A percentile compares a stretch with the other conserved stretches of the same genome.
Evolutionary conservation across 176 grass and related monocot species (phyloP).

Genomic region (Rhynchospora tenuis): DNA sequence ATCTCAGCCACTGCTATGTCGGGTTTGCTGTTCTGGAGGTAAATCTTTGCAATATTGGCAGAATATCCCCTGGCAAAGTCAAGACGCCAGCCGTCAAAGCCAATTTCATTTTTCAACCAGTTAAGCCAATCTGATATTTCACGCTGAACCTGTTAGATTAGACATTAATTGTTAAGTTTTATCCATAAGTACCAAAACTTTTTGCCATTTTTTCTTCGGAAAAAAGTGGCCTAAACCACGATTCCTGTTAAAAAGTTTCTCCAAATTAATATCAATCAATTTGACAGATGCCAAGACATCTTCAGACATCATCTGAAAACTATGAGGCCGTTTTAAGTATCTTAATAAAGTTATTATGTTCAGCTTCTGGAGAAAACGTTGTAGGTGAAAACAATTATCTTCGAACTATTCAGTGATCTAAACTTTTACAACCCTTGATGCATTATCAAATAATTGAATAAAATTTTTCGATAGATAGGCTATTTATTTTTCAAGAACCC

Average conservation of each 20-base stretch:
- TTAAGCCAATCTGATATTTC: slow-evolving; percentile 70
- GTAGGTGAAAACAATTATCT: neutral
- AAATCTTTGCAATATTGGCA: slow-evolving; percentile 52
- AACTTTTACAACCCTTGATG: no score
- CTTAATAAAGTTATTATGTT: neutral
- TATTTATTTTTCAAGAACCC: neutral
- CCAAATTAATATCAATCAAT: neutral
- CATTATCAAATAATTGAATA: neutral
- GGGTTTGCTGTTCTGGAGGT: slow-evolving; percentile 48
- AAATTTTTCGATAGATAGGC: neutral
- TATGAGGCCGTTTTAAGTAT: neutral
- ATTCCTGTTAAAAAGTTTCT: neutral
- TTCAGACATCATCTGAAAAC: neutral
- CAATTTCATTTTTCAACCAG: slow-evolving; percentile 75
- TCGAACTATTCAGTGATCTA: no score
- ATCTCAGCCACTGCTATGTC: slow-evolving; percentile 62
- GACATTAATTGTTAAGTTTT: neutral
- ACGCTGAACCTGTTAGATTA: slow-evolving; percentile 33
- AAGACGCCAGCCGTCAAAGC: slow-evolving; percentile 77
- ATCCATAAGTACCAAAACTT: neutral
- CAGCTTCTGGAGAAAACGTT: neutral
- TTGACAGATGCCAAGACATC: neutral
- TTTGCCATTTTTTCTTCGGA: no score
- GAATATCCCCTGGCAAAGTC: slow-evolving; percentile 79
- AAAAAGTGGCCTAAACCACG: no score